Conservation (phyloP, 2,329 filamentous ascomycete genomes). For the Botrytis byssoidea region DNA sequence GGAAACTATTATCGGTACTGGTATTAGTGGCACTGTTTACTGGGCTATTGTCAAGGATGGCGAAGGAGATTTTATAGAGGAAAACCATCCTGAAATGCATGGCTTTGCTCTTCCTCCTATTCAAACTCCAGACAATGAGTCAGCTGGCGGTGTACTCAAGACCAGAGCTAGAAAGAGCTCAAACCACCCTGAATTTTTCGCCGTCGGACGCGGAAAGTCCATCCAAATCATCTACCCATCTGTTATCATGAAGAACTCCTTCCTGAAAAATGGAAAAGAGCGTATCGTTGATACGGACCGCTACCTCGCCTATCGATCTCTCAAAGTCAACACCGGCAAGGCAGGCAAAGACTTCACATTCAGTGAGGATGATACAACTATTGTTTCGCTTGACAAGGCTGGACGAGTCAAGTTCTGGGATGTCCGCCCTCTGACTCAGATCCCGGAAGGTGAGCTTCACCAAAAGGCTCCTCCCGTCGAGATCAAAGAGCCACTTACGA, state of each 20-base stretch:
- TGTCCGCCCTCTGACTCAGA: slow-evolving; percentile 70
- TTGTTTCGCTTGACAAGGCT: slow-evolving; percentile 95
- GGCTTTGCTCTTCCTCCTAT: slow-evolving; percentile 89
- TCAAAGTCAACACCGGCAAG: slow-evolving; percentile 96
- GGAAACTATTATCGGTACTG: slow-evolving; percentile 87
- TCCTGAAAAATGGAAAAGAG: slow-evolving; percentile 63
- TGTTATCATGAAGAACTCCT: slow-evolving; percentile 60
- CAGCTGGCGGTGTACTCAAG: slow-evolving; percentile 89
- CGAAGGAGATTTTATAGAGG: slow-evolving; percentile 75
- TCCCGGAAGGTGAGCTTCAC: slow-evolving; percentile 28
- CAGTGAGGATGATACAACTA: slow-evolving; percentile 91
- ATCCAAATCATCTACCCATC: slow-evolving; percentile 83
- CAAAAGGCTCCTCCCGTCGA: slow-evolving; percentile 53
- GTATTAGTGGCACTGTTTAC: slow-evolving; percentile 94
- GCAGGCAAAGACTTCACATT: slow-evolving; percentile 98
- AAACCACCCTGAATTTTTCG: slow-evolving; percentile 88
- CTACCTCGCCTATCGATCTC: slow-evolving; percentile 79
- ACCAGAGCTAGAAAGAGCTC: slow-evolving; percentile 89
- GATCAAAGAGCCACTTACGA: slow-evolving; percentile 82
- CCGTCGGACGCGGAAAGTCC: slow-evolving; percentile 90
- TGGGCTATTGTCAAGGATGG: slow-evolving; percentile 80
- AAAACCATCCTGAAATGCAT: slow-evolving; percentile 76
- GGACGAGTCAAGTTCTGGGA: slow-evolving; percentile 98
- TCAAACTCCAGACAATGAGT: slow-evolving; percentile 81
- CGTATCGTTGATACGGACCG: slow-evolving; percentile 81